Conservation (phyloP, 257 asterid species). For the Solanum habrochaites region DNA sequence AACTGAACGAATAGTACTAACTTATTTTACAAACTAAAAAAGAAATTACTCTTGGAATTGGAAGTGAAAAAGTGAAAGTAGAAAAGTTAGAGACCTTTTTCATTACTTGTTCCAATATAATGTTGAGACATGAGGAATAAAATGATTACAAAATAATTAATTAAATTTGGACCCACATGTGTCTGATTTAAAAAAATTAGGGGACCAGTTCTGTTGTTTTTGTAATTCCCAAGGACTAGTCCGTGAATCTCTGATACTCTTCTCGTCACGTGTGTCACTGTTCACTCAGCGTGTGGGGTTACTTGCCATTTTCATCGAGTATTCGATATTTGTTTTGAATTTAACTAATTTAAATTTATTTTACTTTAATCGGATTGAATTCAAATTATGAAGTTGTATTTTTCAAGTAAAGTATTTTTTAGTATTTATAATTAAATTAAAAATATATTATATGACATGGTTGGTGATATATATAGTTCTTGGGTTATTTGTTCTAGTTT, state of each 20-base stretch:
- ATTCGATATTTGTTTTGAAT: neutral
- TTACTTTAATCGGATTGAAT: too few species aligned
- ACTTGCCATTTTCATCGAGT: neutral
- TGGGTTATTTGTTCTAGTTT: neutral
- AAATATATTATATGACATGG: neutral
- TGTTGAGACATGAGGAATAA: conserved; percentile 7
- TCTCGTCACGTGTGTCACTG: neutral
- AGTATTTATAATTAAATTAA: too few species aligned
- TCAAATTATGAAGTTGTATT: neutral
- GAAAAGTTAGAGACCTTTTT: conserved; percentile 55
- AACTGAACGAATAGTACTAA: too few species aligned
- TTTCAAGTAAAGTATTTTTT: too few species aligned
- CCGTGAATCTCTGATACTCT: neutral
- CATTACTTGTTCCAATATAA: neutral
- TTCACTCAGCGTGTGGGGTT: neutral
- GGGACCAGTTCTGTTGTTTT: neutral
- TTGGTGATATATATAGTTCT: neutral
- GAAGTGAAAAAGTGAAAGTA: conserved; percentile 11
- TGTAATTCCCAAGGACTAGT: neutral
- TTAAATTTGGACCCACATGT: neutral
- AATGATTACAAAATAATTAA: conserved; percentile 65
- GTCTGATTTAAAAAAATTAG: neutral
- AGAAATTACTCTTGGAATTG: neutral
- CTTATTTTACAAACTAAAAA: neutral
- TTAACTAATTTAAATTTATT: neutral